Conservation (phyloP, 371 early-diverging fungal species). For the Lichtheimia ramosa region DNA sequence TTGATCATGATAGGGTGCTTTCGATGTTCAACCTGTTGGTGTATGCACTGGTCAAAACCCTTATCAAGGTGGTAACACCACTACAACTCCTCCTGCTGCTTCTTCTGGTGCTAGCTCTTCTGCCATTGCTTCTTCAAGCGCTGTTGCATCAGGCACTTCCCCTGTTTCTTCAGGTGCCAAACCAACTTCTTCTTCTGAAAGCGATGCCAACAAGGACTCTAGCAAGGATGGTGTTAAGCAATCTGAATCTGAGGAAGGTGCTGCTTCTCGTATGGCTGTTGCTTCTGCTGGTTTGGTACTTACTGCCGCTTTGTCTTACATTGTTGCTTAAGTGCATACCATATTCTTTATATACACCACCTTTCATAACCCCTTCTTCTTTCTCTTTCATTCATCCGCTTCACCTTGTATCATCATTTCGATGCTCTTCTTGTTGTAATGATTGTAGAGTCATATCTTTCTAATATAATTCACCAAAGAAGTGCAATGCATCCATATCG, state of each 20-base stretch:
- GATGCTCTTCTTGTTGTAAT: no score
- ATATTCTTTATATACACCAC: no score
- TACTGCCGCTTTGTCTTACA: background rate
- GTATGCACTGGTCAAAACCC: slow-evolving; percentile 33
- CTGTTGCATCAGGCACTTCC: background rate
- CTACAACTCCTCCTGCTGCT: slow-evolving; percentile 9
- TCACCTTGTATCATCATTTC: no score
- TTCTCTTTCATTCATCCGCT: no score
- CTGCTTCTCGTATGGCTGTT: background rate
- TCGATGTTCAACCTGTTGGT: slow-evolving; percentile 40
- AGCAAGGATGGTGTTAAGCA: background rate
- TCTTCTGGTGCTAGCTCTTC: slow-evolving; percentile 14
- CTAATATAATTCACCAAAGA: no score
- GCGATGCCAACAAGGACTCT: background rate
- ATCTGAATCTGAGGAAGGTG: background rate
- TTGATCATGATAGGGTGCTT: slow-evolving; percentile 24
- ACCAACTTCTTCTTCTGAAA: background rate
- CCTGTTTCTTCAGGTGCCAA: background rate
- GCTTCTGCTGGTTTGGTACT: background rate
- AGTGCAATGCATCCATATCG: no score
- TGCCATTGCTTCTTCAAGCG: slow-evolving; percentile 8
- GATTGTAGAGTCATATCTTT: no score
- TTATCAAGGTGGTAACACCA: slow-evolving; percentile 31
- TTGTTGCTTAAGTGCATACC: background rate
- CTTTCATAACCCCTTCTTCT: no score